Conservation (phyloP, 176 grass and related monocot species). For the Ensete ventricosum region DNA sequence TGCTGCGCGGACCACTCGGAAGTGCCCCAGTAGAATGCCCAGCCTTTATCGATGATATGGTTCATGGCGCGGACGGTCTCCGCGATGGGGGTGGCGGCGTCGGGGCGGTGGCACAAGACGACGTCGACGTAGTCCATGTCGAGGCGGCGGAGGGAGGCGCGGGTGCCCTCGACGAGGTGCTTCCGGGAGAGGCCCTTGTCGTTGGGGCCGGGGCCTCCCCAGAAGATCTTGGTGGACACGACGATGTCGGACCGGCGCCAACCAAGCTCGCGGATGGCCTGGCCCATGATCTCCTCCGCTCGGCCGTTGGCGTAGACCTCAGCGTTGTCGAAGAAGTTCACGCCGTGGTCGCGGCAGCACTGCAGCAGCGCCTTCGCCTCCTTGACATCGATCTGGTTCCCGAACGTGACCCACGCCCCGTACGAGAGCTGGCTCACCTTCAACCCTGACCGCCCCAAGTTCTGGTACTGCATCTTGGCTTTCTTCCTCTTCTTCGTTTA, state of each 20-base stretch:
- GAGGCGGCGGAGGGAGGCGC: constrained; percentile 52
- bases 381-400: constrained; percentile 96
- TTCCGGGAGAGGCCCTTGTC: constrained; percentile 97
- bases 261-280: constrained; percentile 86
- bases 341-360: constrained; percentile 75
- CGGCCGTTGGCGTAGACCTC: constrained; percentile 90
- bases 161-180: constrained; percentile 84
- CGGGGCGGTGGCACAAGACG: constrained; percentile 78
- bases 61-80: constrained; percentile 94
- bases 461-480: constrained; percentile 85
- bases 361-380: constrained; percentile 82
- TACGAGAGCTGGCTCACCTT: constrained; percentile 89
- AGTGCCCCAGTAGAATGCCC: constrained; percentile 97
- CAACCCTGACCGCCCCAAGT: constrained; percentile 80
- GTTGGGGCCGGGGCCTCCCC: constrained; percentile 86
- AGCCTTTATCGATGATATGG: constrained; percentile 79
- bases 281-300: constrained; percentile 99
- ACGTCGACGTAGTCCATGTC: constrained; percentile 93
- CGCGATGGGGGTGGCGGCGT: constrained; percentile 69
- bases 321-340: constrained; percentile 99
- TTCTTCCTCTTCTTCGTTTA: neutral
- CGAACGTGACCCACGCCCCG: constrained; percentile 87
- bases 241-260: constrained; percentile 93
- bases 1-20: constrained; percentile 91
- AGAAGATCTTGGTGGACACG: constrained; percentile 99